Conservation (phyloP, 2,329 filamentous ascomycete species). For the Pezicula carpinea region DNA sequence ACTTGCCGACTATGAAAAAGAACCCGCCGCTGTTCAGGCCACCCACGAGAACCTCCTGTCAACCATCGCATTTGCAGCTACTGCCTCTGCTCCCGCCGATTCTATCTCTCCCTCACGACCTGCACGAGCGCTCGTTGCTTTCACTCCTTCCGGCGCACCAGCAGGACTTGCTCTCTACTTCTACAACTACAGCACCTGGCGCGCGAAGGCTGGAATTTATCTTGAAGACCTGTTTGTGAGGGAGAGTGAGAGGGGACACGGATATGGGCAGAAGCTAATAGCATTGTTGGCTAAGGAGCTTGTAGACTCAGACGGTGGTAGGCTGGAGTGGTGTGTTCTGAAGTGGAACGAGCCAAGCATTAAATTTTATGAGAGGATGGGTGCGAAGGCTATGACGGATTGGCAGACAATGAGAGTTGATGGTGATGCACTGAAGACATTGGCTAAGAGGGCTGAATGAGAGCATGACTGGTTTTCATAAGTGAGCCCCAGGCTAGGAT, state of each 20-base stretch:
- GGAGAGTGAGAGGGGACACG: slow-evolving; percentile 63
- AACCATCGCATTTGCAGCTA: slow-evolving; percentile 73
- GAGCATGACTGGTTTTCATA: slow-evolving; percentile 19
- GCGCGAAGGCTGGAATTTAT: slow-evolving; percentile 80
- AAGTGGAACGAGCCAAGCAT: slow-evolving; percentile 93
- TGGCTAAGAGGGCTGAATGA: slow-evolving; percentile 35
- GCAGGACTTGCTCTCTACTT: slow-evolving; percentile 88
- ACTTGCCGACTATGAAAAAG: slow-evolving; percentile 84
- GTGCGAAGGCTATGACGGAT: slow-evolving; percentile 61
- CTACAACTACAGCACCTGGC: slow-evolving; percentile 95
- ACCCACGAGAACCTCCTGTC: slow-evolving; percentile 67
- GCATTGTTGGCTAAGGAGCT: slow-evolving; percentile 76
- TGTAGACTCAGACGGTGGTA: slow-evolving; percentile 62
- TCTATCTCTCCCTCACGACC: slow-evolving; percentile 53
- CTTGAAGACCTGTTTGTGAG: slow-evolving; percentile 90
- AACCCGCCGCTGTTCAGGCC: slow-evolving; percentile 68
- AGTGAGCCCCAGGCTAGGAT: neutral
- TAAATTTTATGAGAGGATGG: slow-evolving; percentile 73
- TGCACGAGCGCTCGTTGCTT: slow-evolving; percentile 71
- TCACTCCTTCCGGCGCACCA: slow-evolving; percentile 38
- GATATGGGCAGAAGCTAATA: slow-evolving; percentile 75
- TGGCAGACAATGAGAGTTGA: slow-evolving; percentile 77
- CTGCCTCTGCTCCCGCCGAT: slow-evolving; percentile 36
- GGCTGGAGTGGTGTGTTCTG: slow-evolving; percentile 86
- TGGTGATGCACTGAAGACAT: slow-evolving; percentile 55